phyloP scores from a whole-genome alignment of 768 basidiomycete species.

The Macrolepiota dolichaula region DNA sequence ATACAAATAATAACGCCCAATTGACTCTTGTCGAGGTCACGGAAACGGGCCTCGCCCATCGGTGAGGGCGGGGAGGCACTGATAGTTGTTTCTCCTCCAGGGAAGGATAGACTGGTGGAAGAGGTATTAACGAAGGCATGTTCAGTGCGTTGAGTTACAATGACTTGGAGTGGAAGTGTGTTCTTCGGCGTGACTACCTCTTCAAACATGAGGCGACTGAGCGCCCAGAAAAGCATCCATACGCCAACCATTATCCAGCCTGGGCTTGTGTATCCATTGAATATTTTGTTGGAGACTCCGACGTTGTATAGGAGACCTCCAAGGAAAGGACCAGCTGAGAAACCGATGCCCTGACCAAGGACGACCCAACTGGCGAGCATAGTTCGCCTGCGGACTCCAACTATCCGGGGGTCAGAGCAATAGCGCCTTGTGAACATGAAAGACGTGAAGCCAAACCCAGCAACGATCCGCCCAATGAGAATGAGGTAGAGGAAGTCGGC shows the following conservation, averaged over 20 bases:
- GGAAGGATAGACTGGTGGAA: constrained; percentile 25
- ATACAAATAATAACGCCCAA: constrained; percentile 58
- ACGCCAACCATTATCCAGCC: constrained; percentile 59
- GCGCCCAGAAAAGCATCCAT: constrained; percentile 51
- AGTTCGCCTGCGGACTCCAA: constrained; percentile 60
- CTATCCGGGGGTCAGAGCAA: constrained; percentile 67
- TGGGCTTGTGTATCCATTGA: constrained; percentile 68
- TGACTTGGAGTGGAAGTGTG: background rate
- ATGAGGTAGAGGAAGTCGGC: constrained; percentile 64
- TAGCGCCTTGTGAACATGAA: constrained; percentile 71
- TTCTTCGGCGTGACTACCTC: constrained; percentile 26
- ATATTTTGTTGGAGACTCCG: constrained; percentile 51
- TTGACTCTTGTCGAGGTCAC: constrained; percentile 17
- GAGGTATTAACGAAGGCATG: background rate
- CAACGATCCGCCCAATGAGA: constrained; percentile 65
- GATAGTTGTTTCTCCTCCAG: constrained; percentile 29
- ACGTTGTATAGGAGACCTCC: constrained; percentile 62
- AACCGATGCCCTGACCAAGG: constrained; percentile 58
- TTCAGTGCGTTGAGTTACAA: background rate
- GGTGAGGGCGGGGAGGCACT: constrained; percentile 6
- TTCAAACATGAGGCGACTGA: constrained; percentile 31
- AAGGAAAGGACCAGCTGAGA: constrained; percentile 60
- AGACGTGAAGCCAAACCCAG: constrained; percentile 55
- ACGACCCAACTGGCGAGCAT: constrained; percentile 62
- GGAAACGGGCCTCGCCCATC: constrained; percentile 1